Evolutionary conservation across 768 basidiomycete genomes (phyloP).

Genomic region (Tephrocybe sp.): DNA sequence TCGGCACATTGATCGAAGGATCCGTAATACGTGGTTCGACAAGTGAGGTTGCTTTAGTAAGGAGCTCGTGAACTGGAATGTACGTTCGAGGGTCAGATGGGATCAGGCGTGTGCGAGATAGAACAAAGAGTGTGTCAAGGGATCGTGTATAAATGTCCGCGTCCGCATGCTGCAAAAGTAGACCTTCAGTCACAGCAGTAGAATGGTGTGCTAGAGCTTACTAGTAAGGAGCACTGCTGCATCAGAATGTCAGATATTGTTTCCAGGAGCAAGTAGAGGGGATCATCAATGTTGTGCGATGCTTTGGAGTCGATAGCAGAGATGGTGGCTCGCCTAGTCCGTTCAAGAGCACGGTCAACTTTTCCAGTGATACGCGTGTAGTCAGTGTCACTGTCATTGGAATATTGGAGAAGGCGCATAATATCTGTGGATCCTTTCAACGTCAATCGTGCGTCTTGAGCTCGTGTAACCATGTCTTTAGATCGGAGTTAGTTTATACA

Average conservation of each 20-base stretch:
- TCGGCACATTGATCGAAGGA: constrained; percentile 35
- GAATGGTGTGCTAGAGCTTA: constrained; percentile 16
- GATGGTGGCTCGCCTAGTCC: constrained; percentile 47
- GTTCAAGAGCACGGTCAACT: constrained; percentile 58
- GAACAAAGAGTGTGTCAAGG: constrained; percentile 53
- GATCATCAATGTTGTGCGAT: constrained; percentile 8
- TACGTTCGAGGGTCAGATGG: constrained; percentile 44
- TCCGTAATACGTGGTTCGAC: constrained; percentile 23
- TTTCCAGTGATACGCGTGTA: constrained; percentile 42
- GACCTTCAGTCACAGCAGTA: constrained; percentile 11
- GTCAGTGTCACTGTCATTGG: constrained; percentile 27
- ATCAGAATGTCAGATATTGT: constrained; percentile 28
- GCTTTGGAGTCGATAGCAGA: constrained; percentile 39
- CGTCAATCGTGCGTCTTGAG: constrained; percentile 19
- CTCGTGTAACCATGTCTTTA: constrained; percentile 12
- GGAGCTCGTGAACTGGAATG: constrained; percentile 40
- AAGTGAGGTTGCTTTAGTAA: constrained; percentile 39
- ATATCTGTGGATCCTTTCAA: constrained; percentile 16
- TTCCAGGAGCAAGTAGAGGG: constrained; percentile 30
- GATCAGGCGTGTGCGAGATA: constrained; percentile 44
- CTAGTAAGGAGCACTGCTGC: constrained; percentile 25
- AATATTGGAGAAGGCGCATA: constrained; percentile 11
- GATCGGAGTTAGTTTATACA: background rate
- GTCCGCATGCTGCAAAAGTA: constrained; percentile 18
- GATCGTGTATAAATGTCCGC: constrained; percentile 39